phyloP scores from a whole-genome alignment of 2,329 filamentous ascomycete genomes.

The Nannizziopsis arthrosporioides region DNA sequence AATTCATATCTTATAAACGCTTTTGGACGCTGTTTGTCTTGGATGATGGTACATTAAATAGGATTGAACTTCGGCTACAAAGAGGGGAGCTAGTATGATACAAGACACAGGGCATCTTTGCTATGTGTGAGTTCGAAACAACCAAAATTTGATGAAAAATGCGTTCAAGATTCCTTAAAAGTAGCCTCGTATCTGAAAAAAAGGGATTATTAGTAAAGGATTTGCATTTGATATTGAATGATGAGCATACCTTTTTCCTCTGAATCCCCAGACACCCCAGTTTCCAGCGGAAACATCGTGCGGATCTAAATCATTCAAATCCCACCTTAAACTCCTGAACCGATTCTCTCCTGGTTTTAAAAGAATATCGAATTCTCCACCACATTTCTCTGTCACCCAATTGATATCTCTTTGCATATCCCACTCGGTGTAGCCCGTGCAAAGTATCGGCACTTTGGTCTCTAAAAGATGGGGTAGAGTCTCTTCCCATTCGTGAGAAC shows the following conservation, averaged over 20 bases:
- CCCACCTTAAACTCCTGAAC: slow-evolving; percentile 91
- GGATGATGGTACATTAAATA: neutral
- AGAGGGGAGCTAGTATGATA: slow-evolving; percentile 7
- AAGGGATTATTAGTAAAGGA: slow-evolving; percentile 6
- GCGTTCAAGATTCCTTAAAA: slow-evolving; percentile 20
- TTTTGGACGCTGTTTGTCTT: neutral
- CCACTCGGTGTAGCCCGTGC: slow-evolving; percentile 88
- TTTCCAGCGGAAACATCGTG: slow-evolving; percentile 92
- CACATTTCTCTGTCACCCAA: slow-evolving; percentile 75
- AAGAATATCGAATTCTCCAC: slow-evolving; percentile 83
- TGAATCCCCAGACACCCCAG: slow-evolving; percentile 94
- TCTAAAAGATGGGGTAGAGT: slow-evolving; percentile 82
- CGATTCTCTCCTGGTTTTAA: slow-evolving; percentile 86
- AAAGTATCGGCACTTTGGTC: slow-evolving; percentile 89
- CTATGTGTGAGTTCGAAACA: neutral
- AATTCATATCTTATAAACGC: no score
- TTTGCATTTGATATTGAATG: slow-evolving; percentile 1
- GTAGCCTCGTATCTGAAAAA: slow-evolving; percentile 30
- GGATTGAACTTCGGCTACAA: neutral
- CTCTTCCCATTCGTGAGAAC: slow-evolving; percentile 84
- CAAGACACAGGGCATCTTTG: neutral
- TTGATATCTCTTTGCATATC: slow-evolving; percentile 89
- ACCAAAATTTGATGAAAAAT: neutral
- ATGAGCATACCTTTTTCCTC: slow-evolving; percentile 72
- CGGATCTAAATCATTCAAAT: slow-evolving; percentile 88